These are phyloP conservation scores for Malus asiatica DNA, from an alignment of 306 rosid species.

Conservation along the genomic window DNA sequence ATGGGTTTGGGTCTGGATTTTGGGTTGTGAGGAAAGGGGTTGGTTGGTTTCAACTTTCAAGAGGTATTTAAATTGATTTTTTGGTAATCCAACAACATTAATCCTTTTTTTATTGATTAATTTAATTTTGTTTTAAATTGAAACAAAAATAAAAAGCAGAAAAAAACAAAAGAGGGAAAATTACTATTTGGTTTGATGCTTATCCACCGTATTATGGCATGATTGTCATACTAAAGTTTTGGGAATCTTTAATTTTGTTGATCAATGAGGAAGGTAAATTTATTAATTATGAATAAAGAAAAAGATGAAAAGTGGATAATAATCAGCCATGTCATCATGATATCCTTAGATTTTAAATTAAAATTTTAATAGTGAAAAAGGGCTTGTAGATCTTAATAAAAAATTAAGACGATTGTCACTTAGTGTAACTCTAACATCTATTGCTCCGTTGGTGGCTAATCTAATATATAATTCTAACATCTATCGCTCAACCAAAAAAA, in stretches of 20 bases:
- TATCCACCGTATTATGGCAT: not conserved
- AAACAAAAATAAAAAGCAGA: not conserved
- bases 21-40: not conserved
- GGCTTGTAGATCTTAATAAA: no score
- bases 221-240: not conserved
- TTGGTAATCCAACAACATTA: conserved; percentile 22
- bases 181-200: not conserved
- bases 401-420: no score
- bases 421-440: no score
- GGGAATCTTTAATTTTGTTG: not conserved
- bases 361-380: no score
- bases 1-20: conserved; percentile 4
- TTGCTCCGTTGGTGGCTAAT: rapidly evolving
- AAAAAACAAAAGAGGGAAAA: not conserved
- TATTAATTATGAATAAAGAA: not conserved
- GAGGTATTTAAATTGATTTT: conserved; percentile 51
- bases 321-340: not conserved
- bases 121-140: not conserved
- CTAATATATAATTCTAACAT: no score
- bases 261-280: not conserved
- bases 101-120: not conserved
- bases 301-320: not conserved
- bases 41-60: conserved; percentile 27
- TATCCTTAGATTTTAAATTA: no score
- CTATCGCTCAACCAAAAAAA: no score